Conservation (phyloP, 495 filamentous ascomycete genomes). For the Penicillium salamii region DNA sequence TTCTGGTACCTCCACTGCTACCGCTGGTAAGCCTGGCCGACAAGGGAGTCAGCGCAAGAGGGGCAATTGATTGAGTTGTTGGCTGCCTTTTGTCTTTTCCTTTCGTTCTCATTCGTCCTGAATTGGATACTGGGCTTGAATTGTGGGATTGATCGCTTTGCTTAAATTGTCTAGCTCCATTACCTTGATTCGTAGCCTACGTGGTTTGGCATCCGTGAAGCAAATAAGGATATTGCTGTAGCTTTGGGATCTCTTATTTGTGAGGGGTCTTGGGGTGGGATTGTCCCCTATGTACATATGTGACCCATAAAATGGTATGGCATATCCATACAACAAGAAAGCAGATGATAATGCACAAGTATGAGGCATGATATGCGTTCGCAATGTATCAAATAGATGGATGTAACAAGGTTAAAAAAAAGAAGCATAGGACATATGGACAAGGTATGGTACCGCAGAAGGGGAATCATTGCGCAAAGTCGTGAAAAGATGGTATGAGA, state of each 20-base stretch:
- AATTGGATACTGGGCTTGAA: not conserved
- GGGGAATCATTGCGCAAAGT: constrained; percentile 30
- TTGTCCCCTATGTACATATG: constrained; percentile 23
- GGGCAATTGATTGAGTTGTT: constrained; percentile 12
- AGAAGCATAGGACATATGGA: constrained; percentile 8
- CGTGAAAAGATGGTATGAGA: constrained; percentile 8
- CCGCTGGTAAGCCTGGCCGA: constrained; percentile 15
- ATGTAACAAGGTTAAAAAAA: not conserved
- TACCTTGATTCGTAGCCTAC: not conserved
- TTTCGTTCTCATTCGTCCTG: not conserved
- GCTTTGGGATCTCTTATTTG: not conserved
- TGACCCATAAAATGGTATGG: constrained; percentile 10
- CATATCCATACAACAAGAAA: constrained; percentile 3
- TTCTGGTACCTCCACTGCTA: constrained; percentile 7
- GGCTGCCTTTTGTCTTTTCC: not conserved
- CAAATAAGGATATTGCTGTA: too few species aligned
- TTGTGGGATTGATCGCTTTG: not conserved
- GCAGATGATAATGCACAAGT: constrained; percentile 8
- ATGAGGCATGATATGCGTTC: constrained; percentile 18
- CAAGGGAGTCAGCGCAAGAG: constrained; percentile 27
- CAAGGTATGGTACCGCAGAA: constrained; percentile 24
- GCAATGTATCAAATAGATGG: constrained; percentile 1
- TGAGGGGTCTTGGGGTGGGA: not conserved
- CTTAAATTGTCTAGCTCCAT: not conserved
- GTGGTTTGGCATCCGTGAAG: too few species aligned